These are phyloP conservation scores for Orobanche coerulescens DNA, from an alignment of 257 asterid genomes.

Conservation along the genomic window DNA sequence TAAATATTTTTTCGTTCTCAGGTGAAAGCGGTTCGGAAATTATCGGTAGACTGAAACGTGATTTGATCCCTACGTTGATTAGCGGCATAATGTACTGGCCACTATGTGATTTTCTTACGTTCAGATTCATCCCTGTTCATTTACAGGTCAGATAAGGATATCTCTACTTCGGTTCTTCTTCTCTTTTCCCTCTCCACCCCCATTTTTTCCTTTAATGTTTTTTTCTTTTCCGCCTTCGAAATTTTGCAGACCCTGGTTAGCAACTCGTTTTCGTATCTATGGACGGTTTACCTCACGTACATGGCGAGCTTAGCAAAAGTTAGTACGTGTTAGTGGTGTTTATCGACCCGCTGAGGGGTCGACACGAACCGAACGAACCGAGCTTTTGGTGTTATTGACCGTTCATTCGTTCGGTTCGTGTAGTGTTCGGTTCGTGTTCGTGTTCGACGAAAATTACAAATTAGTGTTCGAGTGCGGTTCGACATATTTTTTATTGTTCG, in stretches of 20 bases:
- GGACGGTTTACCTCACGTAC: conserved; percentile 80
- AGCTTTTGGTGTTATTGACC: too few species aligned
- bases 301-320: conserved; percentile 71
- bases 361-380: too few species aligned
- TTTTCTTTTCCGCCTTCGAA: neutral
- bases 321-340: conserved; percentile 16
- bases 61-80: conserved; percentile 58
- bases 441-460: too few species aligned
- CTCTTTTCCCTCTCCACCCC: neutral
- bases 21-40: conserved; percentile 79
- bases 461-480: too few species aligned
- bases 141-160: conserved; percentile 66
- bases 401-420: too few species aligned
- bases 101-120: conserved; percentile 69
- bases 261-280: conserved; percentile 70
- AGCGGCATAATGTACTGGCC: conserved; percentile 92
- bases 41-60: conserved; percentile 74
- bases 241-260: conserved; percentile 70
- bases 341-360: too few species aligned
- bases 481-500: too few species aligned
- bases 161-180: neutral
- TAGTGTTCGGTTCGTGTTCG: too few species aligned
- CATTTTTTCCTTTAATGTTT: neutral
- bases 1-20: conserved; percentile 26
- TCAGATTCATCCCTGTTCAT: conserved; percentile 78